Evolutionary conservation across 1,284 basidiomycete genomes (phyloP), one percentile per base, ranked within the genome.

Genomic region (Takashimella tepidaria): DNA sequence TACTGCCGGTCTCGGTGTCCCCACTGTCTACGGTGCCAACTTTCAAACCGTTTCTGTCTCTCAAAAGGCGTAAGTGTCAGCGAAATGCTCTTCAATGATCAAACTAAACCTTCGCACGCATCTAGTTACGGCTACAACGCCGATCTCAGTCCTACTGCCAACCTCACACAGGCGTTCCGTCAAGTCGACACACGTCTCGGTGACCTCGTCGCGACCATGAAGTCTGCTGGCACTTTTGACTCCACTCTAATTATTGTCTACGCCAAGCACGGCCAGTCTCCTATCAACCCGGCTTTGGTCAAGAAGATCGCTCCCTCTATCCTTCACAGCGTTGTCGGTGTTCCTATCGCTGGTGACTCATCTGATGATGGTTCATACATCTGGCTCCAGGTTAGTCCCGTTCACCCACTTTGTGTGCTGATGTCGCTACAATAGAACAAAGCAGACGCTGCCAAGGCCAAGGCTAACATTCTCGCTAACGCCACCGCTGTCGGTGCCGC

Each of bases 261-360:
- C 45, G 45, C 45, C 45, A 46, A 46, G 45, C 45, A 46, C 16
- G 45, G 45, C 13, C 45, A 46, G 45, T 46, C 45, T 23, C 45
- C 45, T 22, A 46, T 46, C 20, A 46, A 46, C 20, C 45, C 21
- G 45, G 25, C 21, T 23, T 16, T 23, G 20, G 10, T 46, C 20
- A 25, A 23, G 12, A 23, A 25, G 45, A 46, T 46, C 21, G 25
- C 21, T 16, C 45, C 45, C 16, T 19, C 21, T 23, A 25, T 23
- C 4, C 21, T 46, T 13, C 21, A 23, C 45, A 46, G 25, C 16
- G 45, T 25, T 23, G 25, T 25, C 25, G 45, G 45, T 22, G 45
- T 46, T 13, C 21, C 21, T n/a, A 25, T 46, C 25, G 21, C 45
- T 46, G 45, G n/a, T 22, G 6, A 21, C 8, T n/a, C 45, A n/a